phyloP scores from a whole-genome alignment of 805 yeast species.

The Lipomyces yamadae region DNA sequence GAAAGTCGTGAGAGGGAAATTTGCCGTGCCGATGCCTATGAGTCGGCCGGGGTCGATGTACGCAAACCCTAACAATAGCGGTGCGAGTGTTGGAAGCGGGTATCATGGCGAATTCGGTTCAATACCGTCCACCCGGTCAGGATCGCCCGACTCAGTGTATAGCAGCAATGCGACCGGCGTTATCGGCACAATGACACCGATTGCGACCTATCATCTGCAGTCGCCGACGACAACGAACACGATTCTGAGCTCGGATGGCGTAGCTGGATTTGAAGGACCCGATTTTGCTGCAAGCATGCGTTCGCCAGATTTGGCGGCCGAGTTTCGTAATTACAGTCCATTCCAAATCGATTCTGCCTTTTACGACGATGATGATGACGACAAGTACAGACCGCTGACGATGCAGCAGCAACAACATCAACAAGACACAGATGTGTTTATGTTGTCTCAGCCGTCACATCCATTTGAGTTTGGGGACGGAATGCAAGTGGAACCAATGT shows the following conservation, averaged over 20 bases:
- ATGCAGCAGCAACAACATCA: constrained; percentile 18
- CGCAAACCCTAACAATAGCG: neutral
- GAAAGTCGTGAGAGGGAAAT: constrained; percentile 20
- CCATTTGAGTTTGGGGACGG: constrained; percentile 9
- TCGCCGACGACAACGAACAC: neutral
- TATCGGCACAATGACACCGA: neutral
- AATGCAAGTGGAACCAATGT: neutral
- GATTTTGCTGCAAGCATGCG: neutral
- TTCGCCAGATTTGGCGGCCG: neutral
- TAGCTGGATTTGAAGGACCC: neutral
- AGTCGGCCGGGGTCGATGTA: constrained; percentile 9
- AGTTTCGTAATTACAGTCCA: constrained; percentile 1
- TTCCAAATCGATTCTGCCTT: neutral
- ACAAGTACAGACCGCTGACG: constrained; percentile 21
- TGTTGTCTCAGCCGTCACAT: constrained; percentile 5
- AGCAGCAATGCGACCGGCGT: neutral
- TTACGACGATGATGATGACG: constrained; percentile 28
- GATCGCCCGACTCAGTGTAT: constrained; percentile 24
- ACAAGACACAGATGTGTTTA: constrained; percentile 2
- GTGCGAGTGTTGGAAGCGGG: neutral
- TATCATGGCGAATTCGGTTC: constrained; percentile 7
- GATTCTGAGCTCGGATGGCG: neutral
- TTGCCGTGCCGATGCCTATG: constrained; percentile 8
- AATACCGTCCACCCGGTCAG: constrained; percentile 27
- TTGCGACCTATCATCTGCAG: neutral